Percentiles rank a stretch among this genome's conserved stretches.
These are phyloP conservation scores for Trichoderma harzianum DNA, from an alignment of 2,329 filamentous ascomycete species.

Conservation along the genomic window DNA sequence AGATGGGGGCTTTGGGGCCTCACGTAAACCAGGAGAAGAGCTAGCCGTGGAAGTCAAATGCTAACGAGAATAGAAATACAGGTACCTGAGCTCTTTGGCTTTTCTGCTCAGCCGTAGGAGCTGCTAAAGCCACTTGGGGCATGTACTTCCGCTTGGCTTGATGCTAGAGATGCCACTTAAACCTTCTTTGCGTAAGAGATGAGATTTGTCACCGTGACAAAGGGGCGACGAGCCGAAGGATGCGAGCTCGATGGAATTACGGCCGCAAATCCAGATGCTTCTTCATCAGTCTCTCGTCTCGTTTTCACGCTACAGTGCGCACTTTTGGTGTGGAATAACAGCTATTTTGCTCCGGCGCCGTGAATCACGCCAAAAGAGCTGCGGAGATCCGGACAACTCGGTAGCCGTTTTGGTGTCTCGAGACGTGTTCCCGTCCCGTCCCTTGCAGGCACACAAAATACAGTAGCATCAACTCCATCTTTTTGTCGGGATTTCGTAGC, in stretches of 20 bases:
- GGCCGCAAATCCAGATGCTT: background rate
- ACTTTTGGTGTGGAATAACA: background rate
- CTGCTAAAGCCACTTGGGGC: background rate
- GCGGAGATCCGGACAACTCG: background rate
- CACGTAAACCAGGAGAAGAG: background rate
- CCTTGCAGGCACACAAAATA: background rate
- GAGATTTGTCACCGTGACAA: slow-evolving; percentile 12
- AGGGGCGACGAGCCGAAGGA: slow-evolving; percentile 15
- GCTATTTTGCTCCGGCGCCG: background rate
- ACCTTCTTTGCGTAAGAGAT: background rate
- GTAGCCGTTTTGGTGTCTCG: background rate
- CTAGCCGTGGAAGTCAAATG: background rate
- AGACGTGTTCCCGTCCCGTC: background rate
- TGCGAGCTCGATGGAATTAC: background rate
- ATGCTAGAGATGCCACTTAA: background rate
- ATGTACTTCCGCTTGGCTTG: background rate
- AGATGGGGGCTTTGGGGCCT: background rate
- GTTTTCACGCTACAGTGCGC: background rate
- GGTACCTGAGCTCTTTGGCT: background rate
- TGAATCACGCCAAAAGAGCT: background rate
- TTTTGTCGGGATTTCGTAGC: background rate
- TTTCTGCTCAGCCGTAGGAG: background rate
- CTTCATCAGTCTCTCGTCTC: background rate
- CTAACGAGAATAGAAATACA: background rate
- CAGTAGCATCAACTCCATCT: background rate